Conservation (phyloP, 495 filamentous ascomycete genomes). For the Cladorrhinum samala region DNA sequence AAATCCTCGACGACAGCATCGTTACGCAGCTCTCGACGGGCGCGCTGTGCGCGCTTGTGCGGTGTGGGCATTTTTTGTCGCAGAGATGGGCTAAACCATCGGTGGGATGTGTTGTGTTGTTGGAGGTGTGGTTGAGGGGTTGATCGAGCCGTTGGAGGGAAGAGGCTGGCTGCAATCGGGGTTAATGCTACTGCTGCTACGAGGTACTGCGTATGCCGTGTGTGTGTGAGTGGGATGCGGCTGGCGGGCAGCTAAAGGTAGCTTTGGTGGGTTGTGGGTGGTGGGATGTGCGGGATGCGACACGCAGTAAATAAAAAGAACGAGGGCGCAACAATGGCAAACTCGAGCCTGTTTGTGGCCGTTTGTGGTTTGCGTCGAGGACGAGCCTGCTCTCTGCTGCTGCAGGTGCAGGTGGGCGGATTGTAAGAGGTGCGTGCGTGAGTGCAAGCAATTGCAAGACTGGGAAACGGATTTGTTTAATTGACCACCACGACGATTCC, state of each 20-base stretch:
- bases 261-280: background rate
- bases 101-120: background rate
- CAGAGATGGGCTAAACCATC: conserved; percentile 18
- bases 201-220: background rate
- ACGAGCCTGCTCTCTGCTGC: no score
- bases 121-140: conserved; percentile 1
- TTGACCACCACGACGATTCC: conserved; percentile 19
- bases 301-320: background rate
- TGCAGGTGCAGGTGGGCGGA: background rate
- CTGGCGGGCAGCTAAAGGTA: background rate
- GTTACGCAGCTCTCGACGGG: conserved; percentile 34
- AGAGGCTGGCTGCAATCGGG: conserved; percentile 2
- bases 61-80: conserved; percentile 34
- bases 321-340: no score
- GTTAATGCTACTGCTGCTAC: conserved; percentile 1
- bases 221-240: background rate
- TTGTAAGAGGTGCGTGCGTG: background rate
- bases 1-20: conserved; percentile 43
- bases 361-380: background rate
- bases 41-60: conserved; percentile 38
- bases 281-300: background rate
- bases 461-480: conserved; percentile 23
- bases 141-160: background rate
- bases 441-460: background rate
- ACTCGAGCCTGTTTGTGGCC: no score